Percentiles rank a stretch among this genome's conserved stretches.
These are phyloP conservation scores for Alternaria triticimaculans DNA, from an alignment of 2,329 filamentous ascomycete genomes.

Conservation along the genomic window DNA sequence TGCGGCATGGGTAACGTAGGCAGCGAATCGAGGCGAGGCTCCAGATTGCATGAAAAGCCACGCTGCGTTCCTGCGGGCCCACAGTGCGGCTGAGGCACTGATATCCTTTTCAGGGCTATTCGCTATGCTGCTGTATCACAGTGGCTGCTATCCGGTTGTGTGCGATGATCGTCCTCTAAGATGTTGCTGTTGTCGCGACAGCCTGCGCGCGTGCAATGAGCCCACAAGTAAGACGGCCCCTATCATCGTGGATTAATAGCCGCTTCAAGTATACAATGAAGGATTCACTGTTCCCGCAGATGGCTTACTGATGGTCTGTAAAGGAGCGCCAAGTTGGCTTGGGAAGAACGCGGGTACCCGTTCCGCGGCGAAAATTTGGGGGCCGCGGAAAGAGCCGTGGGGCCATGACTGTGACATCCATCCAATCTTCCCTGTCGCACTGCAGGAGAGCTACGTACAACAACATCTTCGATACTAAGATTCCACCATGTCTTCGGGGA, in stretches of 20 bases:
- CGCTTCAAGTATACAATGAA: not conserved
- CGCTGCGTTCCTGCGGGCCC: not conserved
- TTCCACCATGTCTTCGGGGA: conserved; percentile 3
- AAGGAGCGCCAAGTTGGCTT: not conserved
- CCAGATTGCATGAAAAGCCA: conserved; percentile 5
- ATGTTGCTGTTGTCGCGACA: not conserved
- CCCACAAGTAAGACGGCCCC: not conserved
- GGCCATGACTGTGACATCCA: not conserved
- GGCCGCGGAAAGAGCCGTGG: not conserved
- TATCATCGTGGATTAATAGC: not conserved
- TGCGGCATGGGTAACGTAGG: not conserved
- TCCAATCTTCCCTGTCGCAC: not conserved
- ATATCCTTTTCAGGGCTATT: not conserved
- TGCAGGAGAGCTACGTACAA: not conserved
- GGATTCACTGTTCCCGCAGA: not conserved
- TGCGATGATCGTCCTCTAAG: not conserved
- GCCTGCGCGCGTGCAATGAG: not conserved
- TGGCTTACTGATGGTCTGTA: conserved; percentile 4
- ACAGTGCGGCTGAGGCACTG: conserved; percentile 3
- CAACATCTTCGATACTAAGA: not conserved
- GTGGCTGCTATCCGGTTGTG: not conserved
- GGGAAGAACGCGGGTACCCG: not conserved
- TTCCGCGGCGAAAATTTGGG: not conserved
- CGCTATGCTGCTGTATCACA: not conserved
- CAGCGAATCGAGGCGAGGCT: conserved; percentile 2